phyloP scores from a whole-genome alignment of 495 filamentous ascomycete genomes.

The Podospora bellae-mahoneyi region DNA sequence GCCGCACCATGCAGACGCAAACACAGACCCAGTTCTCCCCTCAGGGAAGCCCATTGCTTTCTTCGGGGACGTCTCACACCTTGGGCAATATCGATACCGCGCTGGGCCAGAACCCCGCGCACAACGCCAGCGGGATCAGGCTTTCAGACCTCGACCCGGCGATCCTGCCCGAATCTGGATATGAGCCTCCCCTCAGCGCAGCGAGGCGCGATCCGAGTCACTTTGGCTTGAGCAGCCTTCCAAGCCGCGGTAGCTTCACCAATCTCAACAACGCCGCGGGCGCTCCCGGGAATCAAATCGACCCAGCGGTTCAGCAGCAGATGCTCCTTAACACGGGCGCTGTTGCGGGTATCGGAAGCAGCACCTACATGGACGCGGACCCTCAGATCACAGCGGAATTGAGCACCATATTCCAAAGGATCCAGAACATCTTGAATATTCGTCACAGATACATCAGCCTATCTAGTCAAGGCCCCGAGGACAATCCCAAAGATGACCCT shows the following conservation, averaged over 20 bases:
- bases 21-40: conserved; percentile 28
- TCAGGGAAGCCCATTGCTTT: conserved; percentile 50
- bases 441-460: conserved; percentile 83
- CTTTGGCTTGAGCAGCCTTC: conserved; percentile 12
- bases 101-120: conserved; percentile 9
- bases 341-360: conserved; percentile 34
- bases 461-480: conserved; percentile 73
- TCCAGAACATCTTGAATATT: conserved; percentile 77
- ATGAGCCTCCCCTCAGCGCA: conserved; percentile 7
- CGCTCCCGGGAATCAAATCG: conserved; percentile 32
- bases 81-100: conserved; percentile 27
- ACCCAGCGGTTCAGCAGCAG: conserved; percentile 29
- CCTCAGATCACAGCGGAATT: conserved; percentile 77
- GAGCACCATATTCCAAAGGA: conserved; percentile 77
- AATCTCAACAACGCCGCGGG: conserved; percentile 11
- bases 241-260: conserved; percentile 20
- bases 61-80: conserved; percentile 33
- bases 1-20: conserved; percentile 45
- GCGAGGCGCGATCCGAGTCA: conserved; percentile 21
- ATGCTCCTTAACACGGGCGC: conserved; percentile 29
- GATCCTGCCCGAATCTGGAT: conserved; percentile 15
- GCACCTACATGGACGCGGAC: conserved; percentile 54
- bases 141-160: conserved; percentile 19
- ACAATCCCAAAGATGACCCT: conserved; percentile 83
- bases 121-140: conserved; percentile 14